Evolutionary conservation across 805 yeast genomes (phyloP), one percentile per base, ranked within the genome.

Genomic region (Starmerella kuoi): DNA sequence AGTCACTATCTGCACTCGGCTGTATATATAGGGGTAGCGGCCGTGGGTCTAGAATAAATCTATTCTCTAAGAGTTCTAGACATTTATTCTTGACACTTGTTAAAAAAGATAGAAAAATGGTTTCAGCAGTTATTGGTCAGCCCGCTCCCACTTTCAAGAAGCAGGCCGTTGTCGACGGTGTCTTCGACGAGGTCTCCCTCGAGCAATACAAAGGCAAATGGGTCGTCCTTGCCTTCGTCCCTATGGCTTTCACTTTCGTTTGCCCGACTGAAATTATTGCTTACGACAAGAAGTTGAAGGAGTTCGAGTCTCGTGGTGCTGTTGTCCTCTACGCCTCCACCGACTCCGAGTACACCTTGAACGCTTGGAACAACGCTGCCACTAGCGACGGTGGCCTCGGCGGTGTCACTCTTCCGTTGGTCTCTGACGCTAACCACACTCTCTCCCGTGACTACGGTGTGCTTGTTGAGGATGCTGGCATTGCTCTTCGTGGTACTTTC

Each of bases 251-350:
- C 87, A 91, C 99, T 48, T 91, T 91, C 58, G 97, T 91, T 52
- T 91, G 98, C 72, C 98, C 99, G 67, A 91, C 98, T 56, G 97
- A 91, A 74, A 87, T 91, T 73, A 79, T 91, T 68, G 97, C 97
- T 57, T 91, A 86, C 80, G 83, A 95, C 51, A 95, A 88, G 58
- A 95, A 96, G 56, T 82, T 76, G 58, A 76, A 78, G 73, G 78
- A 79, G 74, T 91, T 91, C 70, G 66, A 80, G 57, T 93, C 75
- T 55, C 79, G 84, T 64, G 88, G 78, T 60, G 77, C 85, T 55
- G 83, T 85, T 71, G 78, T 91, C 40, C 76, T 91, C 61, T 86
- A 91, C 57, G 96, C 97, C 55, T 88, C 97, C 49, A 88, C 96
- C 56, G 99, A 91, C 72, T 88, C 97, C 46, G 96, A 91, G 74